A percentile compares a stretch with the other conserved stretches of the same genome.
phyloP scores from a whole-genome alignment of 176 grass and related monocot genomes.

The Aegilops sharonensis region DNA sequence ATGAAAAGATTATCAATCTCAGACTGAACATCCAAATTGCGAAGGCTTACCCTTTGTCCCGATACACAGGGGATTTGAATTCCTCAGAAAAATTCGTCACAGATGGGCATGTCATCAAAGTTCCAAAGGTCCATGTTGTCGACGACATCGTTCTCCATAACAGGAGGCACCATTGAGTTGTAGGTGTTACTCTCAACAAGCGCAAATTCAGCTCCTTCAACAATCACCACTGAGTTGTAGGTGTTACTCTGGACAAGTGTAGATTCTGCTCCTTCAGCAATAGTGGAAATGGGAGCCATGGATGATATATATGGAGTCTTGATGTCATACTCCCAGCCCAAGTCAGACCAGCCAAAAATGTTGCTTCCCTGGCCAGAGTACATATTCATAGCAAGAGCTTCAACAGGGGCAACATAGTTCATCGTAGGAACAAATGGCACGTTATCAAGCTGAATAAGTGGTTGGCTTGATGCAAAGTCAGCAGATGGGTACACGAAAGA shows the following conservation, averaged over 20 bases:
- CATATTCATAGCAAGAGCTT: constrained; percentile 33
- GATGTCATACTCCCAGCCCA: constrained; percentile 54
- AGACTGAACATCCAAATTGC: not conserved
- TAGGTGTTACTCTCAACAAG: not conserved
- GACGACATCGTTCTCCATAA: constrained; percentile 33
- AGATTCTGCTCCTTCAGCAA: constrained; percentile 34
- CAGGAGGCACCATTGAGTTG: constrained; percentile 11
- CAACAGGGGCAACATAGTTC: constrained; percentile 36
- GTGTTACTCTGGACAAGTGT: too few species aligned
- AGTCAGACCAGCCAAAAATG: constrained; percentile 37
- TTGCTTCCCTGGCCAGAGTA: constrained; percentile 77
- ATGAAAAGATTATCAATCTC: not conserved
- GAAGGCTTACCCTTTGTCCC: constrained; percentile 35
- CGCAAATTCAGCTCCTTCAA: not conserved
- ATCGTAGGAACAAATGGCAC: constrained; percentile 21
- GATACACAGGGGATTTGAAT: constrained; percentile 20
- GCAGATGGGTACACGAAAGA: constrained; percentile 31
- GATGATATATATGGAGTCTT: constrained; percentile 50
- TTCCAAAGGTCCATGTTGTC: constrained; percentile 71
- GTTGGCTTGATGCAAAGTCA: constrained; percentile 33
- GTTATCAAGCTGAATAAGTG: constrained; percentile 28
- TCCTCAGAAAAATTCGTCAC: constrained; percentile 35
- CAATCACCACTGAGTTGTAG: too few species aligned
- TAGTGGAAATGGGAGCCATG: constrained; percentile 31
- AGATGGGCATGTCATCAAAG: constrained; percentile 56